A percentile compares a stretch with the other conserved stretches of the same genome.
Evolutionary conservation across 106 monocot species (phyloP).

Genomic region (Alisma plantagoaquatica): DNA sequence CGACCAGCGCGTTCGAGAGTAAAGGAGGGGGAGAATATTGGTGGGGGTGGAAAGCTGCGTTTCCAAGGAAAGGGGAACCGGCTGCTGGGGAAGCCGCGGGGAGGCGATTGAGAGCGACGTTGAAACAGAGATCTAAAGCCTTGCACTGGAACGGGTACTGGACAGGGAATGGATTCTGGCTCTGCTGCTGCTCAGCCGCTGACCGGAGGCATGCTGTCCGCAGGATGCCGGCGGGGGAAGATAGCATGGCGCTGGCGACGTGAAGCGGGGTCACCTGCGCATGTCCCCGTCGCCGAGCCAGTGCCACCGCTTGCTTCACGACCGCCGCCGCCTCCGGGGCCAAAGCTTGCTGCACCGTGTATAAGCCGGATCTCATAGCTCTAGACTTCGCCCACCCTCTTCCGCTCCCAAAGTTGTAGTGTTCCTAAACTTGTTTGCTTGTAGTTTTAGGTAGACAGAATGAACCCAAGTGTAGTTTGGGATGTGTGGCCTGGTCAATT

Average conservation of each 20-base stretch:
- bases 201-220: constrained; percentile 12
- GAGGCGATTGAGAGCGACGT: constrained; percentile 19
- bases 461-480: too few species aligned
- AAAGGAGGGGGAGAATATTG: constrained; percentile 1
- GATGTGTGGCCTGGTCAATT: too few species aligned
- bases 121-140: constrained; percentile 24
- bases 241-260: constrained; percentile 11
- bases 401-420: too few species aligned
- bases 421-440: too few species aligned
- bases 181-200: constrained; percentile 8
- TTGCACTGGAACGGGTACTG: constrained; percentile 12
- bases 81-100: constrained; percentile 5
- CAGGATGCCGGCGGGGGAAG: constrained; percentile 9
- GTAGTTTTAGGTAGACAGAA: not conserved
- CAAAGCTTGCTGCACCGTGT: constrained; percentile 78
- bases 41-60: too few species aligned
- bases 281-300: constrained; percentile 35
- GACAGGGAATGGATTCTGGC: too few species aligned
- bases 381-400: not conserved
- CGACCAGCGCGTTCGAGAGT: constrained; percentile 21
- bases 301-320: constrained; percentile 60
- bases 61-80: not conserved
- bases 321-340: constrained; percentile 77
- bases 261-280: constrained; percentile 23
- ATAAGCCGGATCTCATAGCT: constrained; percentile 72